Evolutionary conservation across 148 eudicot species (phyloP).

Genomic region (Rhododendron kiyosumense): DNA sequence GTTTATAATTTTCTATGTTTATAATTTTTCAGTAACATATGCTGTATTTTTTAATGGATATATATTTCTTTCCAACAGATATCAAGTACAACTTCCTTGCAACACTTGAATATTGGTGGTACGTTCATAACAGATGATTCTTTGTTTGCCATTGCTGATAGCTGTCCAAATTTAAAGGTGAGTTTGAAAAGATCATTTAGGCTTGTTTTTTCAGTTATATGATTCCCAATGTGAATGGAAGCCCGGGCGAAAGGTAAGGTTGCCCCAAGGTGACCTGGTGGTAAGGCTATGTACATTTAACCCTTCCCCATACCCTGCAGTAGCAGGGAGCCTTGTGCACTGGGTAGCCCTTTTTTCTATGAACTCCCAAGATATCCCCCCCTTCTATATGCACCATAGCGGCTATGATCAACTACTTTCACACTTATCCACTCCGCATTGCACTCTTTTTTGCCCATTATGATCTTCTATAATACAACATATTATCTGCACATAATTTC

Average conservation of each 20-base stretch:
- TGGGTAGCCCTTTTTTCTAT: background rate
- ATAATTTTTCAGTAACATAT: background rate
- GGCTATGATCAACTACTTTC: background rate
- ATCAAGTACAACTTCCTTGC: conserved; percentile 63
- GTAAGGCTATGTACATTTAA: background rate
- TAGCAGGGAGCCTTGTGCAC: background rate
- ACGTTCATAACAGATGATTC: conserved; percentile 78
- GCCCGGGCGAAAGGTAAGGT: background rate
- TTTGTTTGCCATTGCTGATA: conserved; percentile 68
- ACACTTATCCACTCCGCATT: background rate
- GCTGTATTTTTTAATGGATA: background rate
- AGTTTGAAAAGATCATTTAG: background rate
- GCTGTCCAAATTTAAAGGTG: conserved; percentile 72
- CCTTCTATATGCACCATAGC: background rate
- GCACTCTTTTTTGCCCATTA: background rate
- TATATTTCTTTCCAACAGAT: conserved; percentile 35
- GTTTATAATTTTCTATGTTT: background rate
- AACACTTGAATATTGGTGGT: conserved; percentile 82
- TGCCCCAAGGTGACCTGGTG: background rate
- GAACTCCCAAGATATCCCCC: background rate
- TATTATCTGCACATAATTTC: background rate
- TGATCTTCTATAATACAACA: background rate
- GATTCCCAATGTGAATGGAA: background rate
- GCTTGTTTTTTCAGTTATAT: background rate
- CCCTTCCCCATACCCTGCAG: background rate